Base-by-base conservation (phyloP, 148 eudicot species). In the Pharnaceum exiguum region DNA sequence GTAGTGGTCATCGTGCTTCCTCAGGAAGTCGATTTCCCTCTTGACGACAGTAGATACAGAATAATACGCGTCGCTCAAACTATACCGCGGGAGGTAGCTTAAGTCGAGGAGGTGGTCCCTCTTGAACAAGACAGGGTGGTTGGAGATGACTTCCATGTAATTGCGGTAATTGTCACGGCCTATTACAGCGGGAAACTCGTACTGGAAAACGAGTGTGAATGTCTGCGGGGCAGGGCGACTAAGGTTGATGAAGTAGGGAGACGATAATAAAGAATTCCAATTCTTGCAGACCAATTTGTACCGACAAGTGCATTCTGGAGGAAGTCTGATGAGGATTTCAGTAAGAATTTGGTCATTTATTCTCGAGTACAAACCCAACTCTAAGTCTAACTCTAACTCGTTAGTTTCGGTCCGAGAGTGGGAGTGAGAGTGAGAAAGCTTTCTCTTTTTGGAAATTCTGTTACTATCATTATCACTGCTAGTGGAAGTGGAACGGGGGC, bases 291-390 rank as follows among this genome's bases (percentile, higher is more conserved):
- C 59, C 15, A 13, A 28, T 45, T 55, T 55, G n/a, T 22, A 55
- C 37, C 8, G 44, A 12, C 26, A 17, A 36, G 3, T 10, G 7
- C 9, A 4, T 19, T 36, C 37, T 7, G 6, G 13, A 10, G 45
- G 59, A 32, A 55, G 30, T 6, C 59, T 29, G 10, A 55, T 36
- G 15, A 55, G 45, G 25, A 55, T 36, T 37, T 55, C 59, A 55
- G 26, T n/a, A 19, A 36, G 9, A 8, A 55, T 17, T 11, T 55
- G 45, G 16, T 55, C 59, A 1, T 43, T 7, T 27, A 53, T 5
- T 43, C 59, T 23, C 7, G 42, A 32, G 11, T 16, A n/a, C 5
- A 54, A 54, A 24, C 13, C 40, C 1, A 55, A 23, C 24, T 11
- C 45, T 4, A 1, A 40, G 10, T 43, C 47, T 8, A 55, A 37